A percentile compares a stretch with the other conserved stretches of the same genome.
phyloP scores from a whole-genome alignment of 2,329 filamentous ascomycete species.

The Niveomyces coronatus region DNA sequence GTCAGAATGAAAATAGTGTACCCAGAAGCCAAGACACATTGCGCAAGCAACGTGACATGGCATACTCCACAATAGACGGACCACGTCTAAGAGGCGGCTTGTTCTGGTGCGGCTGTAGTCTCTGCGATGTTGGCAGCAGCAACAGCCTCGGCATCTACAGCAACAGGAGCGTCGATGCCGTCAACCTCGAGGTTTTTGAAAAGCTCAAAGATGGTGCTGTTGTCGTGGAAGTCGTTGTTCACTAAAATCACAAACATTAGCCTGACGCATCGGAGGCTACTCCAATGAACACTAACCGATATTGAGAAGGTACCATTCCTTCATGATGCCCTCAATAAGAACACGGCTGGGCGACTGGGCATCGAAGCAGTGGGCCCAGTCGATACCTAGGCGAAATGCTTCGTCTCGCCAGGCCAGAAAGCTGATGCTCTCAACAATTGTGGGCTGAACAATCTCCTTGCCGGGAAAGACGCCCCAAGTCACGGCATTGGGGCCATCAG shows the following conservation, averaged over 20 bases:
- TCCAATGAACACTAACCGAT: slow-evolving; percentile 69
- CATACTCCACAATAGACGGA: too few species aligned
- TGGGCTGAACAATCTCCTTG: slow-evolving; percentile 98
- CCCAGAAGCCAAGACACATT: too few species aligned
- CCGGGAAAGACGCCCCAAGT: slow-evolving; percentile 99
- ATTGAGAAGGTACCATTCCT: slow-evolving; percentile 88
- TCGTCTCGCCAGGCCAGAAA: slow-evolving; percentile 99
- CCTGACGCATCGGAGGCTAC: neutral
- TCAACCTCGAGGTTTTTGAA: slow-evolving; percentile 69
- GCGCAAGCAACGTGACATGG: too few species aligned
- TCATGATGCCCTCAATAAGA: slow-evolving; percentile 74
- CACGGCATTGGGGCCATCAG: slow-evolving; percentile 89
- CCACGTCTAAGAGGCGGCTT: slow-evolving; percentile 9
- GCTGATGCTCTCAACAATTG: slow-evolving; percentile 96
- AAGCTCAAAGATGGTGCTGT: slow-evolving; percentile 70
- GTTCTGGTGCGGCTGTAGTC: neutral
- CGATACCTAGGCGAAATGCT: slow-evolving; percentile 81
- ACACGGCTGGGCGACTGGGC: slow-evolving; percentile 64
- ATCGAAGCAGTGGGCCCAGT: slow-evolving; percentile 90
- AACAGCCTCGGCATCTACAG: slow-evolving; percentile 15
- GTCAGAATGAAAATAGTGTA: neutral
- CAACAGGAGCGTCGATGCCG: slow-evolving; percentile 41
- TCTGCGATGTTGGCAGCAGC: neutral
- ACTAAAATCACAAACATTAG: slow-evolving; percentile 43
- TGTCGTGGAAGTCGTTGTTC: slow-evolving; percentile 93